A percentile compares a stretch with the other conserved stretches of the same genome.
phyloP scores from a whole-genome alignment of 176 grass and related monocot genomes.

The Saccharum officinarum region DNA sequence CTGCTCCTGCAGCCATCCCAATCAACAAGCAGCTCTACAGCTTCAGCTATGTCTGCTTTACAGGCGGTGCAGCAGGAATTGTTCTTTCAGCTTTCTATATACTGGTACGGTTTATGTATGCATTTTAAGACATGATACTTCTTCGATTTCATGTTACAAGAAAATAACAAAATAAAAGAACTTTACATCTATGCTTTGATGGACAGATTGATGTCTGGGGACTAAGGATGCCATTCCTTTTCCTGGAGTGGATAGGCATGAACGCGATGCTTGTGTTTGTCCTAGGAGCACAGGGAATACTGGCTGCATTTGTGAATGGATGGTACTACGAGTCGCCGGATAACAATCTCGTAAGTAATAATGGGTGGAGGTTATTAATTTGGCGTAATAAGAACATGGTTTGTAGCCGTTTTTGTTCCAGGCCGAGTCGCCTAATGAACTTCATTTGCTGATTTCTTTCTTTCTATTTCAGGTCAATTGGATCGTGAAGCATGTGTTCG shows the following conservation, averaged over 20 bases:
- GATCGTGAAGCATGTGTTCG: slow-evolving; percentile 68
- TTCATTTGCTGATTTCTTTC: background rate
- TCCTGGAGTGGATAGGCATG: slow-evolving; percentile 83
- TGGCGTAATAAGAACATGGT: background rate
- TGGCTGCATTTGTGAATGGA: slow-evolving; percentile 63
- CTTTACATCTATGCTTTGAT: background rate
- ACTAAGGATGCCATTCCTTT: slow-evolving; percentile 52
- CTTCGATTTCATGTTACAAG: background rate
- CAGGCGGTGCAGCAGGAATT: slow-evolving; percentile 59
- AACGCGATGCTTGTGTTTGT: slow-evolving; percentile 92
- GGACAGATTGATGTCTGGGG: slow-evolving; percentile 71
- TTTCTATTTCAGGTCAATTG: slow-evolving; percentile 52
- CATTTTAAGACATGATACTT: background rate
- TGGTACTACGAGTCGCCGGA: slow-evolving; percentile 65
- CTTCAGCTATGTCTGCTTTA: slow-evolving; percentile 79
- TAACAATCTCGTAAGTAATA: slow-evolving; percentile 54
- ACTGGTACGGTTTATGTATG: slow-evolving; percentile 36
- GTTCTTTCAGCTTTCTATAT: slow-evolving; percentile 74
- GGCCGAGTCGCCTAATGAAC: background rate
- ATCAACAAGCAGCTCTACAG: slow-evolving; percentile 87
- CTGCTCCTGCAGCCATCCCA: slow-evolving; percentile 57
- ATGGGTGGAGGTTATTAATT: background rate
- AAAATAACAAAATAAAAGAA: background rate
- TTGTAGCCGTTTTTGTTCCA: background rate
- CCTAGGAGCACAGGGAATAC: slow-evolving; percentile 70